Percentiles rank a stretch among this genome's conserved stretches.
Evolutionary conservation across 2,329 filamentous ascomycete species (phyloP).

Genomic region (Mariannaea sp.): DNA sequence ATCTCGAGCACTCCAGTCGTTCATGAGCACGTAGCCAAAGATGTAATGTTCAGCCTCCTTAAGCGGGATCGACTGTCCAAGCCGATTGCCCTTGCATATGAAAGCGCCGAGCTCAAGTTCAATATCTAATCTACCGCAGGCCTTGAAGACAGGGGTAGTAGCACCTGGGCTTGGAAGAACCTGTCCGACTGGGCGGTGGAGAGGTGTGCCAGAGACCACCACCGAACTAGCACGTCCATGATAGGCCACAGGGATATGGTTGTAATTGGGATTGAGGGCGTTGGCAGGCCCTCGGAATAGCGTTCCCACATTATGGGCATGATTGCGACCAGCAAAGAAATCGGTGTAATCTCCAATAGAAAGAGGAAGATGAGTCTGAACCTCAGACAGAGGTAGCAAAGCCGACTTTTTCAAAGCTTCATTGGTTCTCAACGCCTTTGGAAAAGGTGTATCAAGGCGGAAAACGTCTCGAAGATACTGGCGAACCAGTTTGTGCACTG

Average conservation of each 20-base stretch:
- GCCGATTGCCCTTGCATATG: conserved; percentile 66
- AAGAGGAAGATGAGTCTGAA: conserved; percentile 73
- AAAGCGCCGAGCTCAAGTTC: conserved; percentile 81
- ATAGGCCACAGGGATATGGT: conserved; percentile 78
- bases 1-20: conserved; percentile 68
- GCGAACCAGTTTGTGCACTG: conserved; percentile 71
- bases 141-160: conserved; percentile 58
- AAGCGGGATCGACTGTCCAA: conserved; percentile 69
- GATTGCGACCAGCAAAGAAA: conserved; percentile 79
- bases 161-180: conserved; percentile 59
- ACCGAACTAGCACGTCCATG: conserved; percentile 78
- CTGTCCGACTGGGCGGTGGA: conserved; percentile 75
- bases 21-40: conserved; percentile 70
- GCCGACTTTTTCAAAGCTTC: conserved; percentile 37
- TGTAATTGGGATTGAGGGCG: conserved; percentile 80
- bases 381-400: conserved; percentile 45
- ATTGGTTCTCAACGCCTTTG: conserved; percentile 44
- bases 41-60: conserved; percentile 68
- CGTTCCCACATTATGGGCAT: conserved; percentile 71
- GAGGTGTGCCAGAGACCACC: conserved; percentile 73
- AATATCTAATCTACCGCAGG: conserved; percentile 68
- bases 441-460: conserved; percentile 56
- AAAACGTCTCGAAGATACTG: conserved; percentile 66
- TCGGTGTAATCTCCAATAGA: conserved; percentile 83
- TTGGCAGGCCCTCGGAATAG: conserved; percentile 75